A percentile compares a stretch with the other conserved stretches of the same genome.
phyloP scores from a whole-genome alignment of 2,329 filamentous ascomycete species.

The Aspergillus sp. region DNA sequence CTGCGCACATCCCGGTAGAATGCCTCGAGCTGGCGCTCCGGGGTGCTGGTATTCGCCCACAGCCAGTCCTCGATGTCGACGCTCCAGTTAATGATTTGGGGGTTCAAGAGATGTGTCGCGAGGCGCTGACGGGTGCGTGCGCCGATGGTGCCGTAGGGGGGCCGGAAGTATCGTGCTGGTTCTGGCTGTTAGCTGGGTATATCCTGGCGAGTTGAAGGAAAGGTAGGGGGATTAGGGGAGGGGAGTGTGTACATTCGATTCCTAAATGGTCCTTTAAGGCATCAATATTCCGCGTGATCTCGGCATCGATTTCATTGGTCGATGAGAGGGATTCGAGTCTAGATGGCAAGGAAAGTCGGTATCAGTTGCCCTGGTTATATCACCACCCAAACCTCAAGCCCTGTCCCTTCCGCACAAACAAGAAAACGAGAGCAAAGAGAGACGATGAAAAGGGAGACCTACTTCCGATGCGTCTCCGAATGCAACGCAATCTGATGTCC shows the following conservation, averaged over 20 bases:
- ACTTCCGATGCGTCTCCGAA: constrained; percentile 67
- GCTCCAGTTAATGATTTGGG: constrained; percentile 66
- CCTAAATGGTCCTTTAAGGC: constrained; percentile 31
- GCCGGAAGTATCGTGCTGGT: constrained; percentile 61
- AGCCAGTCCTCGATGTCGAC: constrained; percentile 72
- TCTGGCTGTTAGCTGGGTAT: neutral
- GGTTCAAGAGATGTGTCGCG: constrained; percentile 51
- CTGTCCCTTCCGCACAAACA: neutral
- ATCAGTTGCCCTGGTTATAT: too few relatives aligned
- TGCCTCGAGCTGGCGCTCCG: constrained; percentile 65
- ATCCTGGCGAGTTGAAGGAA: neutral
- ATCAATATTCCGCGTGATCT: constrained; percentile 36
- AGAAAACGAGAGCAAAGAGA: too few relatives aligned
- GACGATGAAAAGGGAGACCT: constrained; percentile 7
- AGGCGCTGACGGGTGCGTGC: constrained; percentile 65
- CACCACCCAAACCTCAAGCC: too few relatives aligned
- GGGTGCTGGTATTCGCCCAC: constrained; percentile 62
- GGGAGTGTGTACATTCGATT: constrained; percentile 29
- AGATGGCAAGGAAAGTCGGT: constrained; percentile 1
- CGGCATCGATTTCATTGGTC: constrained; percentile 34
- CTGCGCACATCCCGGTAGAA: constrained; percentile 63
- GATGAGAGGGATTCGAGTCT: constrained; percentile 40
- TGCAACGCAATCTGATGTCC: constrained; percentile 70
- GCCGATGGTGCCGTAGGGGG: constrained; percentile 68
- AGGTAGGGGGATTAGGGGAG: too few relatives aligned